A percentile compares a stretch with the other conserved stretches of the same genome.
Conservation (phyloP, 306 rosid genomes). For the Cicer judaicum region DNA sequence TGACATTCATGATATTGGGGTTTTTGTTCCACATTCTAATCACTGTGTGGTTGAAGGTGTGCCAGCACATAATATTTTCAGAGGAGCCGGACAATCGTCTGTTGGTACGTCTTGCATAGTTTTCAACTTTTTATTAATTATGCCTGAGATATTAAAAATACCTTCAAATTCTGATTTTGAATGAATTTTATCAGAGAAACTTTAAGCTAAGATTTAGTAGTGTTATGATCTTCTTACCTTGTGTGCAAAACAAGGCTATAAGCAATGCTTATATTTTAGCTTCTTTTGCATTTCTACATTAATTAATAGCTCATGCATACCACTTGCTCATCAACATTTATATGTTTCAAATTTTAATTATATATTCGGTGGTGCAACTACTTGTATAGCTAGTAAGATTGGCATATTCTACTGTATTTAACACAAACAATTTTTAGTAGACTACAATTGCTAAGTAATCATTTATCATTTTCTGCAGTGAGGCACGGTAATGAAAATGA, state of each 20-base stretch:
- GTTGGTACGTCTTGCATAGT: conserved; percentile 21
- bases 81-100: conserved; percentile 26
- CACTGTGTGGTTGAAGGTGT: conserved; percentile 12
- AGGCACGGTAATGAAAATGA: conserved; percentile 13
- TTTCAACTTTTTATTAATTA: background rate
- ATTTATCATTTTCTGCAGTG: conserved; percentile 39
- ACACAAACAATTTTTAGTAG: background rate
- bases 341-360: background rate
- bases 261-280: background rate
- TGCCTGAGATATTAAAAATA: background rate
- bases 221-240: background rate
- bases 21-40: conserved; percentile 32
- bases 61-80: conserved; percentile 1
- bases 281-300: conserved; percentile 1
- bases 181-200: background rate
- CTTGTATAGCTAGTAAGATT: background rate
- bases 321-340: conserved; percentile 11
- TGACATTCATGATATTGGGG: background rate
- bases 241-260: background rate
- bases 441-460: conserved; percentile 10
- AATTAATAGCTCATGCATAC: background rate
- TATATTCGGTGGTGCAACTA: background rate
- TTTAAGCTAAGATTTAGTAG: conserved; percentile 20
- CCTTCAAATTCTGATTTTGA: background rate
- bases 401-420: conserved; percentile 11